These are phyloP conservation scores for Termitomyces sp. DNA, from an alignment of 768 basidiomycete species.

Conservation along the genomic window DNA sequence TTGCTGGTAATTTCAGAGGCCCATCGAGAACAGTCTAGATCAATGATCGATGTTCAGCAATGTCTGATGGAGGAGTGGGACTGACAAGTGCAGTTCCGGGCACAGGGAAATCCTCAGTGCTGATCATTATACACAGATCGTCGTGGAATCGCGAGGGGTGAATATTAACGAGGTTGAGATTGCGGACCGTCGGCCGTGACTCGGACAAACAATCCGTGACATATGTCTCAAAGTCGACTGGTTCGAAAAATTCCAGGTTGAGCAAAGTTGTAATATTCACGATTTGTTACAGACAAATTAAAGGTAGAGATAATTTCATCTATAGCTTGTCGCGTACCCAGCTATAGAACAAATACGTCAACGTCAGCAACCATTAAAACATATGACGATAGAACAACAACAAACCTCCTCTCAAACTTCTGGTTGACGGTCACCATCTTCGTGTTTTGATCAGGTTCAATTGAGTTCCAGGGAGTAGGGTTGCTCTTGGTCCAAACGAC, in stretches of 20 bases:
- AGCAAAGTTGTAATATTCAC: constrained; percentile 12
- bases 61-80: constrained; percentile 1
- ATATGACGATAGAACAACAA: not conserved
- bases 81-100: constrained; percentile 36
- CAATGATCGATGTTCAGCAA: not conserved
- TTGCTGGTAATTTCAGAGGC: constrained; percentile 31
- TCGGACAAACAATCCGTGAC: not conserved
- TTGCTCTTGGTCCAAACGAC: constrained; percentile 61
- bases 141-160: not conserved
- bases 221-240: not conserved
- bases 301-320: constrained; percentile 14
- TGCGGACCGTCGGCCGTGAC: constrained; percentile 1
- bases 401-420: constrained; percentile 70
- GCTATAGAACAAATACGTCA: constrained; percentile 28
- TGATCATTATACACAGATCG: not conserved
- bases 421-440: constrained; percentile 68
- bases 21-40: constrained; percentile 27
- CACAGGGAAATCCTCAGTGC: constrained; percentile 27
- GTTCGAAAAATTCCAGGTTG: not conserved
- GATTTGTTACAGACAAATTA: constrained; percentile 12
- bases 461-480: constrained; percentile 85
- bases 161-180: not conserved
- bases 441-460: constrained; percentile 68
- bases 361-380: constrained; percentile 3
- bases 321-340: constrained; percentile 76